Conservation (phyloP, 768 basidiomycete species). For the Inosperma sp. region DNA sequence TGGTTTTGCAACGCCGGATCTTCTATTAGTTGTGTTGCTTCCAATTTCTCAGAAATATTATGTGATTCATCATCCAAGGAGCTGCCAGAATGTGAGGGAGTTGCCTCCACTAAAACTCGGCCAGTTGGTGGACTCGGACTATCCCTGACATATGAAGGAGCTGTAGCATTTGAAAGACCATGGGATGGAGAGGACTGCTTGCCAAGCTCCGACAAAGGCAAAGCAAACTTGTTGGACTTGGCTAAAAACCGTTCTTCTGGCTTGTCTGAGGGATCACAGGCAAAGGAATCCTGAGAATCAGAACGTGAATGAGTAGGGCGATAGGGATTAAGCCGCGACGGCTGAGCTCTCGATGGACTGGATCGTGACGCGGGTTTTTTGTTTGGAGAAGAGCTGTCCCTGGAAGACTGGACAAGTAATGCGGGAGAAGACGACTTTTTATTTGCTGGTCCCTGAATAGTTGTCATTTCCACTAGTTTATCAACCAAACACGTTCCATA, state of each 20-base stretch:
- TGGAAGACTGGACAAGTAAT: no score
- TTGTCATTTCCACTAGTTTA: no score
- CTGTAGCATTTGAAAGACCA: conserved; percentile 16
- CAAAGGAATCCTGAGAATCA: conserved; percentile 62
- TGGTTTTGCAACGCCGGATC: conserved; percentile 15
- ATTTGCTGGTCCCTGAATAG: conserved; percentile 11
- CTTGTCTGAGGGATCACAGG: conserved; percentile 45
- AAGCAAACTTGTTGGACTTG: conserved; percentile 44
- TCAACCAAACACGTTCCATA: no score
- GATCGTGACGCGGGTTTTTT: conserved; percentile 17
- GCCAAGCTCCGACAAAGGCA: conserved; percentile 56
- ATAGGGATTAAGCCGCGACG: conserved; percentile 19
- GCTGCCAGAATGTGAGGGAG: conserved; percentile 45
- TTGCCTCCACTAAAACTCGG: conserved; percentile 45
- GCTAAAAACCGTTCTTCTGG: conserved; percentile 44
- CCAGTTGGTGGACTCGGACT: conserved; percentile 18
- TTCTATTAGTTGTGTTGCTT: conserved; percentile 22
- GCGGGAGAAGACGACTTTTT: no score
- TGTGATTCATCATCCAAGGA: conserved; percentile 29
- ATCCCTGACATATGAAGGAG: conserved; percentile 8
- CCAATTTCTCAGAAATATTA: conserved; percentile 20
- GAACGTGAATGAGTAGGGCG: conserved; percentile 17
- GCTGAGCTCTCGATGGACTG: conserved; percentile 18
- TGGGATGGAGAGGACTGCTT: conserved; percentile 22
- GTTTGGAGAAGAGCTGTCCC: no score